Evolutionary conservation across 2,329 filamentous ascomycete species (phyloP), one percentile per base, ranked within the genome.

Genomic region (Neofusicoccum ribis): DNA sequence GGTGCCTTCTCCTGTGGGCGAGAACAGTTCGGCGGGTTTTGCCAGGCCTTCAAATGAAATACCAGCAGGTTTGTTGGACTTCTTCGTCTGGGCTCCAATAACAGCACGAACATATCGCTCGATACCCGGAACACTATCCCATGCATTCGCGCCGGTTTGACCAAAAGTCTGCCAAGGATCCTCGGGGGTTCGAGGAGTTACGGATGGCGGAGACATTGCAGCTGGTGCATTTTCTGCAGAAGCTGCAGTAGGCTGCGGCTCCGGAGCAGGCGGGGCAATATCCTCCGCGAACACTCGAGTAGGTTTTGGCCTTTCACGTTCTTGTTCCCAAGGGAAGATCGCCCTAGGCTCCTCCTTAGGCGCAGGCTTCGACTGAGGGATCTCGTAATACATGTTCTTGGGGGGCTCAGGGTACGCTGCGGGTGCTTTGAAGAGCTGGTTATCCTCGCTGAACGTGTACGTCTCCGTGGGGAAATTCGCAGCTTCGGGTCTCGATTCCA

Each of bases 101-200:
- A 96, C 82, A 62, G 87, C 85, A 68, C 91, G 91, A 63, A 98
- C 91, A 74, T 97, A 99, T 68, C 87, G 86, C 72, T 92, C 89
- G 71, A 99, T 99, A 69, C 92, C 90, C 12, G 91, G 91, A 61
- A 96, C 86, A 62, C 92, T 91, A 72, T 99, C 95, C 95, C 95
- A 99, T 15, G 92, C 93, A 77, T 98, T 99, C 61, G 69, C 73
- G 59, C 83, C 20, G n/a, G 31, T 86, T 52, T 88, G 85, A n/a
- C 87, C 83, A 75, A 90, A 97, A 52, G 84, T 84, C 68, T 87
- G 85, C 91, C 91, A 96, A 20, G 88, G 85, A 71, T 89, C 84
- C 56, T 85, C 80, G 68, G 72, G 67, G 59, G 71, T 67, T 54
- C 68, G 71, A 39, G 74, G 73, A 6, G 70, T 68, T 65, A 71